These are phyloP conservation scores for Lithohypha guttulata DNA, from an alignment of 2,329 filamentous ascomycete genomes.

Conservation along the genomic window DNA sequence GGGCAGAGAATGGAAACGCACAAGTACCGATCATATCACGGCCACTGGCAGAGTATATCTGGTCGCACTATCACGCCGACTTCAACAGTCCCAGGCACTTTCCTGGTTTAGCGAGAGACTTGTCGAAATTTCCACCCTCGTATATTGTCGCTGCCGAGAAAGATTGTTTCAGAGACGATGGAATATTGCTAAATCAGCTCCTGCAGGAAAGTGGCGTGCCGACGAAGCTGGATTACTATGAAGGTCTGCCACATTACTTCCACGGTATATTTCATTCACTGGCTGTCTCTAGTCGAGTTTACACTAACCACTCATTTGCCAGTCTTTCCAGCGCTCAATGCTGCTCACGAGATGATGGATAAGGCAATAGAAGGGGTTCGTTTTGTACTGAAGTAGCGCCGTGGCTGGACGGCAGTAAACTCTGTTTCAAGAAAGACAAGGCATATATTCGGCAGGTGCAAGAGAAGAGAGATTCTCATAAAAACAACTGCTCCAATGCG, in stretches of 20 bases:
- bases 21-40: conserved; percentile 12
- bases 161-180: conserved; percentile 40
- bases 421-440: too few relatives aligned
- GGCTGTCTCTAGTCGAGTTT: background rate
- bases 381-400: conserved; percentile 15
- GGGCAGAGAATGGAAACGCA: conserved; percentile 16
- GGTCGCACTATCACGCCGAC: conserved; percentile 17
- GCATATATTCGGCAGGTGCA: too few relatives aligned
- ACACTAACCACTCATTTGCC: background rate
- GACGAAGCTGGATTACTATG: conserved; percentile 36
- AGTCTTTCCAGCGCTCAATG: conserved; percentile 13
- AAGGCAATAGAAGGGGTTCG: conserved; percentile 14
- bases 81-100: conserved; percentile 15
- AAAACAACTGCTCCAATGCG: too few relatives aligned
- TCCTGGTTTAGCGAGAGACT: conserved; percentile 13
- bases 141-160: conserved; percentile 18
- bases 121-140: conserved; percentile 16
- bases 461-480: too few relatives aligned
- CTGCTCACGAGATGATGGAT: conserved; percentile 17
- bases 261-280: conserved; percentile 6
- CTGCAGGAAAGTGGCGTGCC: conserved; percentile 35
- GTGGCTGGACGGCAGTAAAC: too few relatives aligned
- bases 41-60: conserved; percentile 16
- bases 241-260: conserved; percentile 34
- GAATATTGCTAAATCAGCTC: conserved; percentile 39